Evolutionary conservation across 2,329 filamentous ascomycete species (phyloP), one percentile per base, ranked within the genome.

Genomic region (Verticillium dahliae): DNA sequence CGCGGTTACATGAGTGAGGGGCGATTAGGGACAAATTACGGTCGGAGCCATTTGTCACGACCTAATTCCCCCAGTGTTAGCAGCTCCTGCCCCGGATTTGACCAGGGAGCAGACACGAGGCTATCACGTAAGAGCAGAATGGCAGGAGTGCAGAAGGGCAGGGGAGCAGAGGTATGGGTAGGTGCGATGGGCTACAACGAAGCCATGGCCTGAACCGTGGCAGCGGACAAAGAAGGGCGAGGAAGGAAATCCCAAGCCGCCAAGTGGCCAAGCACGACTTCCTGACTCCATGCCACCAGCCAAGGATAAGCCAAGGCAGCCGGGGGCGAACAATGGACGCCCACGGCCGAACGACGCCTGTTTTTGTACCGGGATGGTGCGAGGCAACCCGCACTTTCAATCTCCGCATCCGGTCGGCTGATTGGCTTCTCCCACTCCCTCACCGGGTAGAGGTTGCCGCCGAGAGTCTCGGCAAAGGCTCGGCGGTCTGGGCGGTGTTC

Each of bases 391-490:
- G 15, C 27, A 27, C 54, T 56, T 35, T 35, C 54, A 56, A 58
- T 58, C 57, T 58, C 57, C 57, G 57, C 39, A 7, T 50, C 57
- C 57, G 57, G 22, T 31, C 38, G 57, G 37, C 38, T 58, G 57
- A 58, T 58, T 58, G 57, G 57, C 27, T 33, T 27, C 18, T 52
- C 22, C 9, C 18, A 18, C 15, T 52, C 45, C 45, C 31, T 22
- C 22, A n/a, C 15, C 57, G 57, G 57, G 45, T 58, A 52, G 27
- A 31, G 27, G 39, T 10, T 58, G 57, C 57, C 57, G 57, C 57
- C 57, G 57, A 58, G 57, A 58, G 6, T 41, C 57, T 58, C 57
- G 57, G 57, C 57, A 34, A 41, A 50, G 57, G 38, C 57, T 58
- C 45, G 57, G 57, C 57, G 57, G 56, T 39, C 57, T 58, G 38